Base-by-base conservation (phyloP, 2,329 filamentous ascomycete species). In the Lasiodiplodia sp. region DNA sequence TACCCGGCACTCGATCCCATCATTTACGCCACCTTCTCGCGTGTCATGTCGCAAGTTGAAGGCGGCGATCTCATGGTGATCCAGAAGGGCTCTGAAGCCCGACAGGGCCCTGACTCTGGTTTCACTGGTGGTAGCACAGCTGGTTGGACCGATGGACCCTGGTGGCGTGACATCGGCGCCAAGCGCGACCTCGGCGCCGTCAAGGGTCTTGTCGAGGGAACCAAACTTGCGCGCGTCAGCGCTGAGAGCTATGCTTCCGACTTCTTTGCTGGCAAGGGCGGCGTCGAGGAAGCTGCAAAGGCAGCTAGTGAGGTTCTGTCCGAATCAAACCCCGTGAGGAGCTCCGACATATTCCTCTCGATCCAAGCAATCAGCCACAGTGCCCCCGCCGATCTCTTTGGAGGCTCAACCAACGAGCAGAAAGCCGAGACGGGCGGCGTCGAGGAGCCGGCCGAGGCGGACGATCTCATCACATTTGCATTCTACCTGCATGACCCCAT, bases 11-110 rank as follows among this genome's bases (percentile, higher is more conserved):
- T 99, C 73, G 95, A 98, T 78, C 94, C 95, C 21, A 87, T 97
- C 67, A 93, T 98, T 74, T 93, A 98, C 81, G 87, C 88, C 69
- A 94, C 96, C 71, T 99, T 99, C 83, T 92, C 92, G 67, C 91
- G 94, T 66, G 94, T 99, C 75, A 99, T 99, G 96, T 88, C 94
- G n/a, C 96, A 99, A 82, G 96, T 99, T 56, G 96, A 99, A 82
- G 96, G 96, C 72, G 96, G 96, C 67, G 96, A 98, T 75, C 86
- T 99, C 21, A 87, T 98, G 66, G 96, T 99, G 67, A 90, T 98
- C 70, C 96, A 99, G 82, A 92, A 94, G 47, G 96, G 96, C 23
- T 92, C 93, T 70, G 96, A 98, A 81, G 92, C 90, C 60, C 90
- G 90, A 56, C 88, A 90, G 53, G 86, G 87, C 52, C 88, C 89